Evolutionary conservation across 2,329 filamentous ascomycete genomes (phyloP).

Genomic region (Alternaria sp.): DNA sequence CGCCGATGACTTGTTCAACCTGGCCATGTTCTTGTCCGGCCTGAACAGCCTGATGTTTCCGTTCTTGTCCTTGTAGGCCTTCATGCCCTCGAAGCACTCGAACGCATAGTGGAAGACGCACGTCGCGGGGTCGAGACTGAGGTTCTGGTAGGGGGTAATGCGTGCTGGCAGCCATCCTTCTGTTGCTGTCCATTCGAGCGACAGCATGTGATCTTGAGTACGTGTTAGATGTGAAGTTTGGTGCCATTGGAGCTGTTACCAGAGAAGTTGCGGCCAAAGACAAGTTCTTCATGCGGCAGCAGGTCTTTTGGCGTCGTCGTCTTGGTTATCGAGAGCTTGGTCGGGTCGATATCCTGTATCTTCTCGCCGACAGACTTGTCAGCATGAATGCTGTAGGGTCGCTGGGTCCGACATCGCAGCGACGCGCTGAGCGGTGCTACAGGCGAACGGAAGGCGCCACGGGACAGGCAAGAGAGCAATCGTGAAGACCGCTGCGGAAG

Average conservation of each 20-base stretch:
- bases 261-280: conserved; percentile 92
- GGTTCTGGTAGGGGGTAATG: conserved; percentile 95
- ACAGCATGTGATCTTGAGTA: conserved; percentile 88
- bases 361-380: conserved; percentile 57
- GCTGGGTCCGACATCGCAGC: conserved; percentile 53
- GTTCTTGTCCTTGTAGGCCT: conserved; percentile 89
- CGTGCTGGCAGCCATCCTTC: conserved; percentile 82
- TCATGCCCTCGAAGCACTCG: conserved; percentile 98
- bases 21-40: conserved; percentile 94
- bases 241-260: conserved; percentile 58
- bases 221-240: conserved; percentile 20
- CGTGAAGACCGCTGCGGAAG: conserved; percentile 45
- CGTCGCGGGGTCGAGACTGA: conserved; percentile 92
- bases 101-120: conserved; percentile 99
- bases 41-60: conserved; percentile 87
- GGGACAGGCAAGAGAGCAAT: conserved; percentile 41
- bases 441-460: conserved; percentile 33
- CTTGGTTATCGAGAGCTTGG: conserved; percentile 75
- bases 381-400: conserved; percentile 58
- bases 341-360: conserved; percentile 75
- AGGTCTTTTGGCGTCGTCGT: conserved; percentile 78
- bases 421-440: conserved; percentile 47
- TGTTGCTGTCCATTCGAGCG: conserved; percentile 86
- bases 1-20: conserved; percentile 87
- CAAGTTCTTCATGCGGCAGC: conserved; percentile 76